Conservation (phyloP, 2,329 filamentous ascomycete genomes). For the Pestalotiopsis sp. region DNA sequence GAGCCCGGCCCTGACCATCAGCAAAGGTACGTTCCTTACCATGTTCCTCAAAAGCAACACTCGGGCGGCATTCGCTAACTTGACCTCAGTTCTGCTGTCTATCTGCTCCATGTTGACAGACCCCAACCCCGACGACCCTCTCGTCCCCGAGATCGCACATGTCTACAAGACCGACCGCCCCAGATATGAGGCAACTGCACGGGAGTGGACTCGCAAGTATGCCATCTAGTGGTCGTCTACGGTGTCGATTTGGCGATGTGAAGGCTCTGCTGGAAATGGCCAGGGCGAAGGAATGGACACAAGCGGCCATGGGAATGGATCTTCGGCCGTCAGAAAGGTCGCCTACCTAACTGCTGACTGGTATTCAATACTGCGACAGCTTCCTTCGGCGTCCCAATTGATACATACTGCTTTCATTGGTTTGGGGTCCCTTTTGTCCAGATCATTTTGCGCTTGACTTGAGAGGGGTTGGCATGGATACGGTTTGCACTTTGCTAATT, state of each 20-base stretch:
- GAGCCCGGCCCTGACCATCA: conserved; percentile 97
- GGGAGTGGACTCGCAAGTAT: conserved; percentile 99
- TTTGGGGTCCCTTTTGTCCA: conserved; percentile 10
- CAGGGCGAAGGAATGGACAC: background rate
- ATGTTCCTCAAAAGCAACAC: background rate
- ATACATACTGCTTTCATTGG: conserved; percentile 9
- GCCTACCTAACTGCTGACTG: background rate
- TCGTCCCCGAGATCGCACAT: conserved; percentile 98
- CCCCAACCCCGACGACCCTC: conserved; percentile 97
- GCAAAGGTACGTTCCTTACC: conserved; percentile 72
- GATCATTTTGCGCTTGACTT: conserved; percentile 6
- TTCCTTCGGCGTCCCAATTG: background rate
- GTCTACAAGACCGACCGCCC: conserved; percentile 99
- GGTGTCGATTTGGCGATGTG: background rate
- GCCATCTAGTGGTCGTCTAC: conserved; percentile 67
- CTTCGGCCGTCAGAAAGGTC: background rate
- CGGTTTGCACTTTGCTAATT: conserved; percentile 7
- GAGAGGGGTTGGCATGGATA: conserved; percentile 6
- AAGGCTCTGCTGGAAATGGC: background rate
- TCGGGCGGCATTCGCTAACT: conserved; percentile 14
- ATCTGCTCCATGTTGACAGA: conserved; percentile 99
- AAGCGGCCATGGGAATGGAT: background rate
- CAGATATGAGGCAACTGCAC: conserved; percentile 92
- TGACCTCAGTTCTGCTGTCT: conserved; percentile 78
- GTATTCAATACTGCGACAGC: conserved; percentile 1